Evolutionary conservation across 1,284 basidiomycete species (phyloP).

Genomic region (Retiboletus flavoniger): DNA sequence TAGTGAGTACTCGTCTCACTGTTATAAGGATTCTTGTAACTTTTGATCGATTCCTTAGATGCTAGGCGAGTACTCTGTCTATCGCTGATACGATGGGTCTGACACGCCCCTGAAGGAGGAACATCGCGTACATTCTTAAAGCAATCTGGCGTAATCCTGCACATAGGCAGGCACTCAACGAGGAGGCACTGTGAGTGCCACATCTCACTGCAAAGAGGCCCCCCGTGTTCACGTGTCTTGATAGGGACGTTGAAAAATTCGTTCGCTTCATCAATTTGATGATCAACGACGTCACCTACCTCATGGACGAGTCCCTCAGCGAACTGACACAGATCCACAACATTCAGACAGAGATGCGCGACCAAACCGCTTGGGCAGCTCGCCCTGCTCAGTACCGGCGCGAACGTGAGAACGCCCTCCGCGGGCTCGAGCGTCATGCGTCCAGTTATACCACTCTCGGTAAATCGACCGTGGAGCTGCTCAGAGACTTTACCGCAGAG

Average conservation of each 20-base stretch:
- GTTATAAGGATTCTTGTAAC: slow-evolving; percentile 6
- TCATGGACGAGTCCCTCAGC: slow-evolving; percentile 94
- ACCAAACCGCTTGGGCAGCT: slow-evolving; percentile 66
- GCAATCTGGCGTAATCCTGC: slow-evolving; percentile 86
- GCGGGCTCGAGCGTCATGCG: slow-evolving; percentile 79
- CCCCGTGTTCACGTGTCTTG: slow-evolving; percentile 6
- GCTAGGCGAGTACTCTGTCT: slow-evolving; percentile 43
- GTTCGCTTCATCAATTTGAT: slow-evolving; percentile 96
- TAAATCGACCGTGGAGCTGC: slow-evolving; percentile 82
- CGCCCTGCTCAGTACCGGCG: slow-evolving; percentile 72
- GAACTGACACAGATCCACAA: slow-evolving; percentile 87
- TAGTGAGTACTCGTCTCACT: slow-evolving; percentile 53
- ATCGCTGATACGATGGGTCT: slow-evolving; percentile 7
- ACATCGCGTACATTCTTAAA: slow-evolving; percentile 84
- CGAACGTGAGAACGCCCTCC: slow-evolving; percentile 81
- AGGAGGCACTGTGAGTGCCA: slow-evolving; percentile 66
- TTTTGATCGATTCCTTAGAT: slow-evolving; percentile 40
- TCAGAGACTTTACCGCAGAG: slow-evolving; percentile 91
- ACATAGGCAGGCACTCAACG: slow-evolving; percentile 81
- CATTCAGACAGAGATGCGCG: slow-evolving; percentile 84
- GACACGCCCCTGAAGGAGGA: slow-evolving; percentile 54
- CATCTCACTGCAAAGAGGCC: background rate
- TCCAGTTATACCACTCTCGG: slow-evolving; percentile 86
- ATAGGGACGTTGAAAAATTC: slow-evolving; percentile 85
- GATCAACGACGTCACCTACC: slow-evolving; percentile 99